Base-by-base conservation (phyloP, 805 yeast species). In the Scheffersomyces coipomensis region DNA sequence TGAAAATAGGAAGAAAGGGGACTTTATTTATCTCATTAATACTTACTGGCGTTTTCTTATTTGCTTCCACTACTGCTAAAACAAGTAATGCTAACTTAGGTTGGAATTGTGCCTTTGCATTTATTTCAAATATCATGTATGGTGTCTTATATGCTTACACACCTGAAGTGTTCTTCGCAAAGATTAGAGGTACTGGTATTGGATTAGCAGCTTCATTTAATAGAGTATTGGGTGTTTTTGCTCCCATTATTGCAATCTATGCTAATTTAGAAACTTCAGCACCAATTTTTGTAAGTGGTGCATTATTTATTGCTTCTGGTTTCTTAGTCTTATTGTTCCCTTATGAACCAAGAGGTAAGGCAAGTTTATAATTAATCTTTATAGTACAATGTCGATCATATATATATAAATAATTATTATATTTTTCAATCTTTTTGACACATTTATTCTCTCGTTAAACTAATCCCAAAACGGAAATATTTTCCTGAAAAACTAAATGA, bases 131-230 rank as follows among this genome's bases (percentile, higher is more conserved):
- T 55, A 64, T 78, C 34, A 64, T 67, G 68, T 80, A 77, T 53
- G 83, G 81, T 4, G 74, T 76, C 17, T 58, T 81, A 16, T 81
- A 79, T 50, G 86, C 85, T 4, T 80, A 78, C 52, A 79, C 85
- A 3, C 87, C 86, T 0, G 85, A 81, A 52, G 75, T 78, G 18
- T 71, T 81, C 56, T 81, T 81, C 29, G 52, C 71, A 1, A 59
- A 55, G 37, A 57, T 64, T 27, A 49, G 72, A 43, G 81, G 81
- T 12, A 80, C 86, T 1, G 86, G 83, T 33, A 74, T 75, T 31
- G 83, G 84, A 3, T 47, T 81, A 13, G 76, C 81, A 7, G 68
- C 83, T n/a, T 77, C 78, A 5, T 65, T 68, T 24, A 73, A 73
- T 45, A 62, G 85, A 58, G 48, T 76, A 19, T 60, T 75, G 37